These are phyloP conservation scores for Dothideomycetidae sp. DNA, from an alignment of 2,329 filamentous ascomycete species.

Conservation along the genomic window DNA sequence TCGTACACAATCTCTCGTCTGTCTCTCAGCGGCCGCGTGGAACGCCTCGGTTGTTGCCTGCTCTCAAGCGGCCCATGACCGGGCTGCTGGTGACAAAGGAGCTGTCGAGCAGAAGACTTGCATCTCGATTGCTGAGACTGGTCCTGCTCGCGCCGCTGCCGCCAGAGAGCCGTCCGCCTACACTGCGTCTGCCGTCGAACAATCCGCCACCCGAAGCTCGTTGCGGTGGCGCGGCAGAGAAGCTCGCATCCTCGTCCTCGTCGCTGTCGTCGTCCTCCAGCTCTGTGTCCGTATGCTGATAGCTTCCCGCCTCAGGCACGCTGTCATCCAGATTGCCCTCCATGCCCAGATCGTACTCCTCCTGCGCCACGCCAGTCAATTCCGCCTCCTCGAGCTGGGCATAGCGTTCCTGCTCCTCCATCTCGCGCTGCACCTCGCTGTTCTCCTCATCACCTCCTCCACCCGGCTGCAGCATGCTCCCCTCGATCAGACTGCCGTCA, in stretches of 20 bases:
- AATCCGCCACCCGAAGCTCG: slow-evolving; percentile 12
- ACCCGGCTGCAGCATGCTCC: slow-evolving; percentile 26
- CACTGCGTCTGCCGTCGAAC: slow-evolving; percentile 16
- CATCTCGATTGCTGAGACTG: slow-evolving; percentile 21
- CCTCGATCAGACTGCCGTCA: slow-evolving; percentile 34
- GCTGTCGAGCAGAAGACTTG: slow-evolving; percentile 24
- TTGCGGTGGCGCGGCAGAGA: not conserved
- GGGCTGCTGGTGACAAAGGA: slow-evolving; percentile 24
- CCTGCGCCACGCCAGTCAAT: slow-evolving; percentile 32
- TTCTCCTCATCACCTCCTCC: slow-evolving; percentile 19
- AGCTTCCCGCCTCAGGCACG: slow-evolving; percentile 38
- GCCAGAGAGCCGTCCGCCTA: slow-evolving; percentile 11
- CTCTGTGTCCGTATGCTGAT: slow-evolving; percentile 41
- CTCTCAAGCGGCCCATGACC: slow-evolving; percentile 14
- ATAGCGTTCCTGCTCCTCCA: slow-evolving; percentile 28
- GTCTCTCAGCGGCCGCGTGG: no score
- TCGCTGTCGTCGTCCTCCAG: slow-evolving; percentile 26
- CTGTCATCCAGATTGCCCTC: slow-evolving; percentile 33
- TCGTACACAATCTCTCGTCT: slow-evolving; percentile 1
- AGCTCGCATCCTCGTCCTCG: slow-evolving; percentile 17
- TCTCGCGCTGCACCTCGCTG: slow-evolving; percentile 17
- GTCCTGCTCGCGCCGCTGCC: slow-evolving; percentile 14
- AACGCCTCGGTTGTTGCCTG: slow-evolving; percentile 3
- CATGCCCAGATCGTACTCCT: slow-evolving; percentile 31
- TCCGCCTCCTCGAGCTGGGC: slow-evolving; percentile 33